phyloP scores from a whole-genome alignment of 176 grass and related monocot genomes.

The Eleusine indica region DNA sequence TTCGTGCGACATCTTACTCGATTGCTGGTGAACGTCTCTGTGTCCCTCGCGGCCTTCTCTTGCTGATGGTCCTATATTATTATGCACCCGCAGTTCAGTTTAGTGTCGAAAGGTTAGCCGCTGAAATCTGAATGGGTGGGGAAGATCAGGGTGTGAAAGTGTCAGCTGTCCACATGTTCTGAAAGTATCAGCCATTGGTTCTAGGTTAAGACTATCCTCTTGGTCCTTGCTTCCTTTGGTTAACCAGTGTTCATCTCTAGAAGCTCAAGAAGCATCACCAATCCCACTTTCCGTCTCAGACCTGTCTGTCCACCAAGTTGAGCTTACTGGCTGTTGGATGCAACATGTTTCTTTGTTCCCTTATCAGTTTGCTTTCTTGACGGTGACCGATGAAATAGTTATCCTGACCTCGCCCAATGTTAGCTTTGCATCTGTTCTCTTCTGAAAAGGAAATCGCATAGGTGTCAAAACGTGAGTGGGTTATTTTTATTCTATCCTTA shows the following conservation, averaged over 20 bases:
- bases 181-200: neutral
- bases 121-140: slow-evolving; percentile 16
- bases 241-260: slow-evolving; percentile 13
- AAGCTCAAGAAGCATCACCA: slow-evolving; percentile 4
- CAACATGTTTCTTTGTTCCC: slow-evolving; percentile 35
- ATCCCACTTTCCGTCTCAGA: slow-evolving; percentile 24
- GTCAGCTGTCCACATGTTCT: neutral
- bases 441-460: slow-evolving; percentile 25
- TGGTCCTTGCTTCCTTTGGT: slow-evolving; percentile 14
- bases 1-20: slow-evolving; percentile 30
- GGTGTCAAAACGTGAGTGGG: slow-evolving; percentile 38
- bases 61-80: slow-evolving; percentile 45
- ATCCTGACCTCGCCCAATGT: slow-evolving; percentile 6
- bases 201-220: neutral
- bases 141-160: no score
- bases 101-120: slow-evolving; percentile 12
- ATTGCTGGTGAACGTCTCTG: slow-evolving; percentile 19
- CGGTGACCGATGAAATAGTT: slow-evolving; percentile 9
- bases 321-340: slow-evolving; percentile 34
- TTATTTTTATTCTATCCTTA: neutral
- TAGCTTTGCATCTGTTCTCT: slow-evolving; percentile 40
- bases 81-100: slow-evolving; percentile 14
- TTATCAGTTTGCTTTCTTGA: slow-evolving; percentile 51
- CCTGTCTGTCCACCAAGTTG: slow-evolving; percentile 21
- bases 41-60: slow-evolving; percentile 33